Percentiles rank a stretch among this genome's conserved stretches.
Evolutionary conservation across 2,329 filamentous ascomycete genomes (phyloP).

Genomic region (Alternaria postmessia): DNA sequence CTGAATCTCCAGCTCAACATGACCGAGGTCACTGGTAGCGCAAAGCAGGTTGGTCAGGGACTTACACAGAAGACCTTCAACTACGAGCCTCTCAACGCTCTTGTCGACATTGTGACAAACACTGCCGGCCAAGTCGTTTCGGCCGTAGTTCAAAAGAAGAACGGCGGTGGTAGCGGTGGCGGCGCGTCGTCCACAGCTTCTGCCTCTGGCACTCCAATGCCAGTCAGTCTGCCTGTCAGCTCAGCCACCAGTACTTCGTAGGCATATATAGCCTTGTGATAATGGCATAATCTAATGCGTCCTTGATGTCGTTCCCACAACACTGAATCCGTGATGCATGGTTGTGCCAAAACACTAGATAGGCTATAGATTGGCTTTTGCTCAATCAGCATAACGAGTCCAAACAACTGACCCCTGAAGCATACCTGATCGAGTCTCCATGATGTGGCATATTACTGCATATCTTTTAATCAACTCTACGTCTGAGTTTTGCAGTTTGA

Average conservation of each 20-base stretch:
- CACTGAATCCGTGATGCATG: background rate
- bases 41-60: constrained; percentile 48
- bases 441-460: background rate
- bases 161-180: constrained; percentile 24
- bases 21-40: constrained; percentile 57
- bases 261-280: background rate
- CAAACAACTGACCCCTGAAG: background rate
- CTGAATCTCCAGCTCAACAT: constrained; percentile 57
- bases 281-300: constrained; percentile 22
- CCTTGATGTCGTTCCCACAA: background rate
- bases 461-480: background rate
- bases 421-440: too few relatives aligned
- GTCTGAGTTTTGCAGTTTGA: background rate
- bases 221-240: constrained; percentile 40
- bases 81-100: constrained; percentile 59
- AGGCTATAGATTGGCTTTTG: background rate
- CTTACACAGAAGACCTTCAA: constrained; percentile 62
- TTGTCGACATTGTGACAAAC: constrained; percentile 66
- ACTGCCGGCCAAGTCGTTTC: constrained; percentile 63
- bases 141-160: constrained; percentile 53
- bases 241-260: constrained; percentile 32
- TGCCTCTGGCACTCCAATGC: constrained; percentile 39
- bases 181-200: constrained; percentile 22
- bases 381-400: background rate
- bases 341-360: background rate